Evolutionary conservation across 805 yeast species (phyloP).

Genomic region (Starmerella ratchasimensis): DNA sequence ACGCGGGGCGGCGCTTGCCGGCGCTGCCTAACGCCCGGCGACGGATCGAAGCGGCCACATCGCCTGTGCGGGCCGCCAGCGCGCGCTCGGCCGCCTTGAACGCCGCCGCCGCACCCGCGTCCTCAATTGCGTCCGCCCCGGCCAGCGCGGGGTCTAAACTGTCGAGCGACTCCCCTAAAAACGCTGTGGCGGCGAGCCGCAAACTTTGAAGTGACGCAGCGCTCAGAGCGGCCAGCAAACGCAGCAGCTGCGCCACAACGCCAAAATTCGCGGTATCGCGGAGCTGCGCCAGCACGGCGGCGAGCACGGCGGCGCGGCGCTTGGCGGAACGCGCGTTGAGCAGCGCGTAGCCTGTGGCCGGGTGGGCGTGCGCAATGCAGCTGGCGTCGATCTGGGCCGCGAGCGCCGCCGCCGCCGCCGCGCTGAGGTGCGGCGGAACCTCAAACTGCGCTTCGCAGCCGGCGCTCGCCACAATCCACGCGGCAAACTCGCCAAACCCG

Average conservation of each 20-base stretch:
- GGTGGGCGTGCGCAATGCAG: slow-evolving; percentile 2
- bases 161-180: not conserved
- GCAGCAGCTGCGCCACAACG: slow-evolving; percentile 1
- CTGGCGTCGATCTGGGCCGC: slow-evolving; percentile 7
- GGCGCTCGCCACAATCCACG: slow-evolving; percentile 11
- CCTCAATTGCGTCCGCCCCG: not conserved
- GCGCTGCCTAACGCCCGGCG: slow-evolving; percentile 6
- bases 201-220: slow-evolving; percentile 13
- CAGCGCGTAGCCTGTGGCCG: slow-evolving; percentile 6
- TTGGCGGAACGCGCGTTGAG: slow-evolving; percentile 4
- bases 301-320: slow-evolving; percentile 6
- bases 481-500: slow-evolving; percentile 16
- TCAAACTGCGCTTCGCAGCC: slow-evolving; percentile 11
- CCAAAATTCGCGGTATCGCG: slow-evolving; percentile 6
- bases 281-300: slow-evolving; percentile 3
- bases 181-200: slow-evolving; percentile 12
- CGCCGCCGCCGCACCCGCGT: not conserved
- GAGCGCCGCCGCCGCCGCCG: not conserved
- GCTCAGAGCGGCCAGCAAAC: slow-evolving; percentile 6
- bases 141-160: not conserved
- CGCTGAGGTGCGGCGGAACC: slow-evolving; percentile 1
- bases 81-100: no score
- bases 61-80: slow-evolving; percentile 6
- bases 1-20: not conserved
- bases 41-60: slow-evolving; percentile 8